Percentiles rank a stretch among this genome's conserved stretches.
Evolutionary conservation across 2,329 filamentous ascomycete species (phyloP).

Genomic region (Hymenoscyphus albidus): DNA sequence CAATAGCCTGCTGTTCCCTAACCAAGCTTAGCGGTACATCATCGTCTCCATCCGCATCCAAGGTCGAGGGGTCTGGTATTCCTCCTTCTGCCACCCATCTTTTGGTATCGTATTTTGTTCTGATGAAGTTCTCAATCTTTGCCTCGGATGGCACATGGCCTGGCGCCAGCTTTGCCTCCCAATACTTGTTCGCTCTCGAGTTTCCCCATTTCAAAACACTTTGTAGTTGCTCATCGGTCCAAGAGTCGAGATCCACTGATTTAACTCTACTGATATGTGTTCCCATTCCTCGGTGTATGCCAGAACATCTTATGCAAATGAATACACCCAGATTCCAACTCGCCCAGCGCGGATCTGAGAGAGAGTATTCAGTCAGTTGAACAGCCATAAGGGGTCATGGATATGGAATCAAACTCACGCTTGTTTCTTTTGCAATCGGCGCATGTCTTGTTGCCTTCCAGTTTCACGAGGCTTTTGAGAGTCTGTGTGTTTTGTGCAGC

Average conservation of each 20-base stretch:
- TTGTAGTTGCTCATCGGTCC: constrained; percentile 97
- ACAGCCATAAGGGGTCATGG: background rate
- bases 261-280: constrained; percentile 98
- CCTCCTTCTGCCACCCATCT: constrained; percentile 98
- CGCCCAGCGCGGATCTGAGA: constrained; percentile 92
- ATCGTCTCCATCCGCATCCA: constrained; percentile 82
- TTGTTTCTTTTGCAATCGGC: constrained; percentile 99
- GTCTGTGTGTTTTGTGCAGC: constrained; percentile 90
- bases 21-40: constrained; percentile 65
- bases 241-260: constrained; percentile 94
- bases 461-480: constrained; percentile 90
- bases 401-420: constrained; percentile 54
- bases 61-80: constrained; percentile 84
- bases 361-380: background rate
- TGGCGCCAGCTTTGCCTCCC: constrained; percentile 88
- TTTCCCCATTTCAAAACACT: constrained; percentile 96
- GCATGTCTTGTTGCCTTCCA: constrained; percentile 94
- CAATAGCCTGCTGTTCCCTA: constrained; percentile 62
- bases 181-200: constrained; percentile 94
- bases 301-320: constrained; percentile 95
- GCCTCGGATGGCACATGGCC: constrained; percentile 92
- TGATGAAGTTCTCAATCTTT: constrained; percentile 99
- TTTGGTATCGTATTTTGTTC: constrained; percentile 98
- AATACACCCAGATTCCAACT: constrained; percentile 99
- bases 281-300: constrained; percentile 97